Conservation (phyloP, 2,329 filamentous ascomycete species). For the Dothistroma pini region DNA sequence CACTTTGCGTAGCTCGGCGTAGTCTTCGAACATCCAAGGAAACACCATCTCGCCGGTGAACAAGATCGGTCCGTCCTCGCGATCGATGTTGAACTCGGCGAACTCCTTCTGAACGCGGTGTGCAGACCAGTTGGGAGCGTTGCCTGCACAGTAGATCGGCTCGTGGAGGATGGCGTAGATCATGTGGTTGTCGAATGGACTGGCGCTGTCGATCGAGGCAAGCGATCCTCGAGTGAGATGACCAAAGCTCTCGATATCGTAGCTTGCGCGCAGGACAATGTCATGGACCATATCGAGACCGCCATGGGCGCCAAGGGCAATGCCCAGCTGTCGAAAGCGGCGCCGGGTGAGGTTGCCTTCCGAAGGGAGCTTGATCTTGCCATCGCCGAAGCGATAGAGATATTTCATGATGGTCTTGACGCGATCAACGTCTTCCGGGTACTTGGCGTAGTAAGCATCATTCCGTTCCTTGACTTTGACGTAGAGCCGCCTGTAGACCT, state of each 20-base stretch:
- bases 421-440: constrained; percentile 68
- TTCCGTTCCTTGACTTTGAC: constrained; percentile 68
- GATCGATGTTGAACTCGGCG: constrained; percentile 47
- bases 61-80: constrained; percentile 55
- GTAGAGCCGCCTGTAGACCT: constrained; percentile 72
- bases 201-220: constrained; percentile 61
- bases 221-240: constrained; percentile 71
- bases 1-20: constrained; percentile 68
- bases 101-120: constrained; percentile 56
- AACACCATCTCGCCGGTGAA: constrained; percentile 95
- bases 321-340: constrained; percentile 73
- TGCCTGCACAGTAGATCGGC: constrained; percentile 73
- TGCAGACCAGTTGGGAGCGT: constrained; percentile 71
- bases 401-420: constrained; percentile 65
- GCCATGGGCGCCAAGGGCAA: constrained; percentile 74
- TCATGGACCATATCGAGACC: constrained; percentile 73
- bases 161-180: constrained; percentile 89
- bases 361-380: constrained; percentile 63
- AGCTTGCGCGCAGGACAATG: constrained; percentile 64
- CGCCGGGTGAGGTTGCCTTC: constrained; percentile 70
- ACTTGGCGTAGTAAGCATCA: constrained; percentile 76
- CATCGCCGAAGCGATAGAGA: constrained; percentile 54
- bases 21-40: constrained; percentile 78
- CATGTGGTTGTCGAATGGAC: constrained; percentile 69
- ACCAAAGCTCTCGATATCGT: constrained; percentile 73